These are phyloP conservation scores for Boletus edulis DNA, from an alignment of 768 basidiomycete species.

Conservation along the genomic window DNA sequence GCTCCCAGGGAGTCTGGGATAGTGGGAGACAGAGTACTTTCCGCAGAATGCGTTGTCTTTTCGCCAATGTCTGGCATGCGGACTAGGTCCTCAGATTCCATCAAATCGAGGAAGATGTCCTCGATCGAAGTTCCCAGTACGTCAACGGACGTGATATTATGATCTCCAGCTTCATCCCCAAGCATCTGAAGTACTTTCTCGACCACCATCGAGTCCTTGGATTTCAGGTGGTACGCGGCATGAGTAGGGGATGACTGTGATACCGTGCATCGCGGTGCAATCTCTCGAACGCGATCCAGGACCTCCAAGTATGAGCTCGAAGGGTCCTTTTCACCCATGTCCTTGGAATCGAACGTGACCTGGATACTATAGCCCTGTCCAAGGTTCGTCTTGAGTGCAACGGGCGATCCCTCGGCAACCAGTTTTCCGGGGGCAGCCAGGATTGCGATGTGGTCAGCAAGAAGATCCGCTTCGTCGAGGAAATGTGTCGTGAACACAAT, in stretches of 20 bases:
- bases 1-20: constrained; percentile 1
- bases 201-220: constrained; percentile 54
- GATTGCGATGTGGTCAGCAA: constrained; percentile 75
- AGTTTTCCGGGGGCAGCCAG: constrained; percentile 73
- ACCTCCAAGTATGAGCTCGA: constrained; percentile 27
- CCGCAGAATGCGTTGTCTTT: constrained; percentile 15
- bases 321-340: constrained; percentile 28
- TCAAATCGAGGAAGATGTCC: constrained; percentile 76
- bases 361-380: constrained; percentile 72
- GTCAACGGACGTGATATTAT: constrained; percentile 54
- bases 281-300: constrained; percentile 39
- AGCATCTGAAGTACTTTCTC: constrained; percentile 55
- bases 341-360: constrained; percentile 43
- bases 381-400: constrained; percentile 65
- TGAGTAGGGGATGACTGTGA: constrained; percentile 43
- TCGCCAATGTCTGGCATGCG: constrained; percentile 27
- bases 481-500: constrained; percentile 83
- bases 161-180: constrained; percentile 39
- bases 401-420: constrained; percentile 71
- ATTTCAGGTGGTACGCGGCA: constrained; percentile 55
- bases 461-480: constrained; percentile 75
- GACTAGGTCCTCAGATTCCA: constrained; percentile 39
- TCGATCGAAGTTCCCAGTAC: constrained; percentile 75
- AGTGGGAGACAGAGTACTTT: neutral
- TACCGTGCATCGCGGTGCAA: constrained; percentile 46